These are phyloP conservation scores for Colletotrichum ledebouriae DNA, from an alignment of 2,329 filamentous ascomycete genomes.

Conservation along the genomic window DNA sequence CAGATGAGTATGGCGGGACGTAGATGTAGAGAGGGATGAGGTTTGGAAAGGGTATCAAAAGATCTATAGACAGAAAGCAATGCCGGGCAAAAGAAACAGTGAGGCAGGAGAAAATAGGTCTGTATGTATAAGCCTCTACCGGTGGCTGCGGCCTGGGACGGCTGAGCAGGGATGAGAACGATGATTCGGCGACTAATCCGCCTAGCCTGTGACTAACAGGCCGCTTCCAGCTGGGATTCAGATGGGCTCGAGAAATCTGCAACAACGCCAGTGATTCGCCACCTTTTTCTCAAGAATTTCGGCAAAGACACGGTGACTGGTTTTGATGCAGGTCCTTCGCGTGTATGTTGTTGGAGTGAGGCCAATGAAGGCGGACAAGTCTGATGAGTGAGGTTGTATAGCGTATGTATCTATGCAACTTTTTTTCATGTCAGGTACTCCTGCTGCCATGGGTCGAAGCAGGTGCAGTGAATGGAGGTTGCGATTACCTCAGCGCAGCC, in stretches of 20 bases:
- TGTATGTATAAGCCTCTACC: constrained; percentile 4
- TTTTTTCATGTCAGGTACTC: too few species aligned
- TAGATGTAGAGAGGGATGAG: background rate
- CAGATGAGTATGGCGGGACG: background rate
- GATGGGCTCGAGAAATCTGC: background rate
- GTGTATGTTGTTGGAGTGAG: background rate
- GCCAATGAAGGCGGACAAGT: background rate
- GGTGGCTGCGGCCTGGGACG: background rate
- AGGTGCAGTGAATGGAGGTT: background rate
- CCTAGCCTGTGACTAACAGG: constrained; percentile 36
- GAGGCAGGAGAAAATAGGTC: background rate
- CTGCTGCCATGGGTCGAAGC: background rate
- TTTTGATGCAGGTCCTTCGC: background rate
- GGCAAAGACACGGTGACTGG: constrained; percentile 23
- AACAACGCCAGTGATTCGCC: constrained; percentile 29
- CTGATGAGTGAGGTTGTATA: constrained; percentile 35
- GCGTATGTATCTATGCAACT: constrained; percentile 33
- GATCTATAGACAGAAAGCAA: constrained; percentile 37
- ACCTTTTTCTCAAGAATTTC: constrained; percentile 3
- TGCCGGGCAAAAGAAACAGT: constrained; percentile 17
- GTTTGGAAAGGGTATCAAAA: constrained; percentile 16
- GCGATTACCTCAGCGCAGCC: constrained; percentile 28
- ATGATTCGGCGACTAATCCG: constrained; percentile 29
- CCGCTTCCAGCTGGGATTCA: background rate
- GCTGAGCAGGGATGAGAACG: constrained; percentile 18